phyloP scores from a whole-genome alignment of 352 stramenopile species.

The Phytophthora europaea region DNA sequence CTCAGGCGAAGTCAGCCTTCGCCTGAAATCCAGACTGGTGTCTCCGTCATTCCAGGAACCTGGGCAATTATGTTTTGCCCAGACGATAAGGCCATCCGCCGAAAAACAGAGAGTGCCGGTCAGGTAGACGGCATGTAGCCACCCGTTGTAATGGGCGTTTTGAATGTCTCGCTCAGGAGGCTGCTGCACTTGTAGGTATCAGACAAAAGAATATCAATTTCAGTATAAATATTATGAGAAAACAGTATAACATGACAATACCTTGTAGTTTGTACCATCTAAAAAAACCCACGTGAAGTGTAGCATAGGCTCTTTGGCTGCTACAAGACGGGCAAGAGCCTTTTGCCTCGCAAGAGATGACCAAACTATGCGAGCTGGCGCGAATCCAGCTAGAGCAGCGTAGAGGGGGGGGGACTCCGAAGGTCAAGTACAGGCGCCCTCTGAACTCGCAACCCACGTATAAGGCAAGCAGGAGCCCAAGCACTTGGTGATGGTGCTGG shows the following conservation, averaged over 20 bases:
- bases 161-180: background rate
- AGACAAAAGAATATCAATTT: too few species aligned
- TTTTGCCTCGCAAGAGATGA: background rate
- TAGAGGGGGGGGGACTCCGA: background rate
- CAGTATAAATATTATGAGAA: too few species aligned
- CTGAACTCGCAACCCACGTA: background rate
- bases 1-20: background rate
- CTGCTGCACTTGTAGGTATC: background rate
- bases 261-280: background rate
- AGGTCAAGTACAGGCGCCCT: background rate
- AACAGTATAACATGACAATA: too few species aligned
- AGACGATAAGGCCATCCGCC: background rate
- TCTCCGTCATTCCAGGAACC: background rate
- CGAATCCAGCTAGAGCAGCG: background rate
- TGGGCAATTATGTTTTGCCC: background rate
- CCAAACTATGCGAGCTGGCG: background rate
- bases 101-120: background rate
- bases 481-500: background rate
- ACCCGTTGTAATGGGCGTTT: background rate
- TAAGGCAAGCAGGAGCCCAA: background rate
- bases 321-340: background rate
- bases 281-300: background rate
- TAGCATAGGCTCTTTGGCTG: background rate
- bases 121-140: background rate
- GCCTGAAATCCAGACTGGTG: background rate